Conservation (phyloP, 495 filamentous ascomycete genomes). For the Tuber melanosporum region DNA sequence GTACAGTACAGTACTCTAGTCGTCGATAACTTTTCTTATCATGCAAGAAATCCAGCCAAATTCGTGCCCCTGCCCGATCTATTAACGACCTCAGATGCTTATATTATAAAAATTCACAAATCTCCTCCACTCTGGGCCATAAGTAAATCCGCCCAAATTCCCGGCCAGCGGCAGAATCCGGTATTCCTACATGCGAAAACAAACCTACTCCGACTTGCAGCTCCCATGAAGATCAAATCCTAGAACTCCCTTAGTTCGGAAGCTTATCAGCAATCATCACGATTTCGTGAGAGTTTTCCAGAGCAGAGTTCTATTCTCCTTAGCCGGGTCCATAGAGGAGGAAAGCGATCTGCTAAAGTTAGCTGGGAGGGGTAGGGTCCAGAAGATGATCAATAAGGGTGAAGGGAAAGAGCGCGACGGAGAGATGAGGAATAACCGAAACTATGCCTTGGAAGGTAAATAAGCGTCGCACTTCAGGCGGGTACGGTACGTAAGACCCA, state of each 20-base stretch:
- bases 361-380: neutral
- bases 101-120: neutral
- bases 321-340: constrained; percentile 6
- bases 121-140: neutral
- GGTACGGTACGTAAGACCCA: neutral
- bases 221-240: neutral
- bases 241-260: neutral
- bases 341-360: neutral
- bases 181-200: neutral
- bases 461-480: neutral
- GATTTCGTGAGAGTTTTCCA: neutral
- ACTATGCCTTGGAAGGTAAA: neutral
- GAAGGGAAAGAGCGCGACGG: neutral
- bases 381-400: neutral
- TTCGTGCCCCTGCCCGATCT: neutral
- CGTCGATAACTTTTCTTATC: neutral
- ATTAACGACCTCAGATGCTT: neutral
- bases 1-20: no score
- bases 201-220: neutral
- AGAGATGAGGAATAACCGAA: neutral
- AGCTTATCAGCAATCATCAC: neutral
- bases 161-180: neutral
- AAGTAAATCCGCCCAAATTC: neutral
- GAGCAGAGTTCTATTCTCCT: neutral
- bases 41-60: neutral